Conservation (phyloP, 2,329 filamentous ascomycete genomes). For the Talaromyces albobiverticillius region DNA sequence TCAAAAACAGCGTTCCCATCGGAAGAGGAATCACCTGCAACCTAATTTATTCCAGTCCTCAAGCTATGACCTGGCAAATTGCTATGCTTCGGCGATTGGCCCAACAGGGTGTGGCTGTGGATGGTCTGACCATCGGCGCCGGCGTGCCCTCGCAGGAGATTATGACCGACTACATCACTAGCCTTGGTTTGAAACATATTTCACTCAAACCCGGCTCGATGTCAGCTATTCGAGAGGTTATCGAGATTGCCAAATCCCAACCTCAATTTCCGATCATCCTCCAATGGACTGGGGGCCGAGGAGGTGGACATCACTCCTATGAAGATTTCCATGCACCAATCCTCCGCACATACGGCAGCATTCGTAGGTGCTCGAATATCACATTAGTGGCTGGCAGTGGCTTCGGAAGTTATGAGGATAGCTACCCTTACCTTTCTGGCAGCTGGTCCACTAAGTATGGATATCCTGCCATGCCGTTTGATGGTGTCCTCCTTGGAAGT, state of each 20-base stretch:
- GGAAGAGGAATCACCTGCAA: conserved; percentile 54
- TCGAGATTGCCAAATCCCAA: conserved; percentile 93
- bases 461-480: conserved; percentile 90
- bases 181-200: conserved; percentile 87
- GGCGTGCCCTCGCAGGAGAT: conserved; percentile 92
- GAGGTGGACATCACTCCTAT: conserved; percentile 89
- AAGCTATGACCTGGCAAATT: conserved; percentile 54
- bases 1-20: conserved; percentile 65
- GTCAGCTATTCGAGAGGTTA: conserved; percentile 80
- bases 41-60: conserved; percentile 54
- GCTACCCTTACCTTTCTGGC: conserved; percentile 87
- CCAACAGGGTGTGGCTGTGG: conserved; percentile 81
- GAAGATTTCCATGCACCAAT: conserved; percentile 94
- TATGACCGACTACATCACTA: conserved; percentile 89
- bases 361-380: conserved; percentile 80
- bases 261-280: conserved; percentile 84
- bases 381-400: conserved; percentile 87
- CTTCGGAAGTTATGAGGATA: conserved; percentile 84
- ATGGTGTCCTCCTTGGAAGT: conserved; percentile 85
- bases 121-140: conserved; percentile 87
- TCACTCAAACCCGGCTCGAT: conserved; percentile 89
- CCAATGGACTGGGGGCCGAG: conserved; percentile 93
- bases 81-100: conserved; percentile 48
- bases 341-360: conserved; percentile 83
- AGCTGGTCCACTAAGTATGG: conserved; percentile 80